Conservation (phyloP, 1,284 basidiomycete species). For the Boletus sp. region DNA sequence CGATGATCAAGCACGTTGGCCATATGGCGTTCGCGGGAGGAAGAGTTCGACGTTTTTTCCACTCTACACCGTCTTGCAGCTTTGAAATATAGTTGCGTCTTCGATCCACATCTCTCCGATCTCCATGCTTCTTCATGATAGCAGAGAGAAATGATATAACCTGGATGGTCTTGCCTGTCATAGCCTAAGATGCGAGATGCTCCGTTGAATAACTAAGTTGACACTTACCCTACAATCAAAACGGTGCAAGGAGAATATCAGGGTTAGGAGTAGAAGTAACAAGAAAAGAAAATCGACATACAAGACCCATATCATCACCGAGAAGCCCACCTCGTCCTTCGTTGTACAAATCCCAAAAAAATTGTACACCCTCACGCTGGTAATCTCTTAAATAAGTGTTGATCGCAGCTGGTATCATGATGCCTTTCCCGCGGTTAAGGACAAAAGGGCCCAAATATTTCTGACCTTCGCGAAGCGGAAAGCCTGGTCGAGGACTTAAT, state of each 20-base stretch:
- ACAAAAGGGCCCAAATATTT: slow-evolving; percentile 39
- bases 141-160: slow-evolving; percentile 83
- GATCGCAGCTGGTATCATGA: slow-evolving; percentile 66
- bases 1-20: slow-evolving; percentile 81
- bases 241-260: slow-evolving; percentile 3
- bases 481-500: slow-evolving; percentile 47
- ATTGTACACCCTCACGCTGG: slow-evolving; percentile 76
- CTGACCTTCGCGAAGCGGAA: slow-evolving; percentile 46
- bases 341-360: slow-evolving; percentile 67
- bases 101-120: slow-evolving; percentile 56
- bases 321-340: slow-evolving; percentile 67
- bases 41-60: slow-evolving; percentile 48
- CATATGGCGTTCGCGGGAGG: slow-evolving; percentile 65
- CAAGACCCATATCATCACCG: slow-evolving; percentile 89
- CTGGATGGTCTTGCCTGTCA: slow-evolving; percentile 78
- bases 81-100: slow-evolving; percentile 57
- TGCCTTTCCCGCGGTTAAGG: slow-evolving; percentile 43
- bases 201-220: neutral
- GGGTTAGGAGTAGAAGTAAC: neutral
- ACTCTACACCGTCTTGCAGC: slow-evolving; percentile 58
- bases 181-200: neutral
- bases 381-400: slow-evolving; percentile 82
- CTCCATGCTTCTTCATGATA: slow-evolving; percentile 76
- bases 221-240: slow-evolving; percentile 22
- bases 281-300: slow-evolving; percentile 38